A percentile compares a stretch with the other conserved stretches of the same genome.
Conservation (phyloP, 257 asterid genomes). For the Capsicum chinense region DNA sequence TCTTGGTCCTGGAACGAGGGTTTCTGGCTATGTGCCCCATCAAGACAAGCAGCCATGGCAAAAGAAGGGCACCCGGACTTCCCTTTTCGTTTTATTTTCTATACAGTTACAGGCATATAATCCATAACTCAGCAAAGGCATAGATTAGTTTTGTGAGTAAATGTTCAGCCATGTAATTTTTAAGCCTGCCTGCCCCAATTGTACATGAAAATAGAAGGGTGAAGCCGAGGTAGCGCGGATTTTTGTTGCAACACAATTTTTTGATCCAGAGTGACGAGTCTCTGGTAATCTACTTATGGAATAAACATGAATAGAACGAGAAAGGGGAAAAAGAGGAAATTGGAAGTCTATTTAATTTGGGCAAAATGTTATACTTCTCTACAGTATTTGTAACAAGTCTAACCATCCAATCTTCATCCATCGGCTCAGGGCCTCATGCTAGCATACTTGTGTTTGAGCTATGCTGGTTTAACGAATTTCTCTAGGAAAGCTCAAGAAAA, state of each 20-base stretch:
- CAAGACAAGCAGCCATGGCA: slow-evolving; percentile 23
- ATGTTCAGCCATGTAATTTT: slow-evolving; percentile 33
- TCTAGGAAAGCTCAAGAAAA: background rate
- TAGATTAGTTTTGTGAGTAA: slow-evolving; percentile 39
- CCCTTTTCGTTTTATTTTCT: slow-evolving; percentile 29
- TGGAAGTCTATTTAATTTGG: background rate
- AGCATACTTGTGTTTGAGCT: background rate
- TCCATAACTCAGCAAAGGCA: slow-evolving; percentile 38
- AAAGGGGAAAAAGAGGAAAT: background rate
- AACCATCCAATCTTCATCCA: background rate
- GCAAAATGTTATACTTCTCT: background rate
- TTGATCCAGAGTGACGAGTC: slow-evolving; percentile 26
- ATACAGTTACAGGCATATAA: slow-evolving; percentile 38
- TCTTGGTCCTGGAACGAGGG: slow-evolving; percentile 22
- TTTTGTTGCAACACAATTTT: slow-evolving; percentile 29
- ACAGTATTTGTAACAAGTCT: background rate
- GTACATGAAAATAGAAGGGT: slow-evolving; percentile 48
- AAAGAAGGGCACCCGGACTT: background rate
- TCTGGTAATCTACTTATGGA: slow-evolving; percentile 11
- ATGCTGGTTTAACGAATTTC: background rate
- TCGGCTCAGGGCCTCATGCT: background rate
- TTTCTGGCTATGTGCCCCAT: slow-evolving; percentile 24
- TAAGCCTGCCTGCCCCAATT: slow-evolving; percentile 38
- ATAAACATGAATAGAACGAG: background rate
- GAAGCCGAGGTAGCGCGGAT: slow-evolving; percentile 40